Percentiles rank a stretch among this genome's conserved stretches.
Evolutionary conservation across 805 yeast genomes (phyloP).

Genomic region (Saccharomycopsis selenospora): DNA sequence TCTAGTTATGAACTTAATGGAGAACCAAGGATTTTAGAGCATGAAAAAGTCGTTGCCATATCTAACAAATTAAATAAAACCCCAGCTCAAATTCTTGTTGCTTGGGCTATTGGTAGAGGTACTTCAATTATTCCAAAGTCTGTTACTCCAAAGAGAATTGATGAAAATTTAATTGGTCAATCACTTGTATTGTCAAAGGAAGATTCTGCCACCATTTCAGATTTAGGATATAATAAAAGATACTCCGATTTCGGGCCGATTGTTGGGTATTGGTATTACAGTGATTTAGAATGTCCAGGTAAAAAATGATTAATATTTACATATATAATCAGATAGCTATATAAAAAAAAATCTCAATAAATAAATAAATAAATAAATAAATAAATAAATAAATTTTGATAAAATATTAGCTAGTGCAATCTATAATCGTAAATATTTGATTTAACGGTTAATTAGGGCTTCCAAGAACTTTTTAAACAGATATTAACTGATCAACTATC

Average conservation of each 20-base stretch:
- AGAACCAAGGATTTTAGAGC: slow-evolving; percentile 28
- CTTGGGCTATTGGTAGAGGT: slow-evolving; percentile 55
- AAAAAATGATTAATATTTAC: slow-evolving; percentile 18
- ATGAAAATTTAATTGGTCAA: slow-evolving; percentile 27
- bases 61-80: slow-evolving; percentile 34
- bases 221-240: slow-evolving; percentile 25
- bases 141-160: slow-evolving; percentile 36
- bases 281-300: slow-evolving; percentile 31
- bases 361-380: too few species aligned
- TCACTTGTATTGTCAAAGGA: slow-evolving; percentile 32
- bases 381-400: too few species aligned
- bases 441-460: too few species aligned
- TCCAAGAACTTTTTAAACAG: too few species aligned
- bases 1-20: slow-evolving; percentile 23
- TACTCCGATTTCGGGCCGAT: slow-evolving; percentile 30
- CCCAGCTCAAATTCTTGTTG: slow-evolving; percentile 46
- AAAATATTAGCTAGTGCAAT: too few species aligned
- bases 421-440: too few species aligned
- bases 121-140: slow-evolving; percentile 47
- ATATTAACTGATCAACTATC: too few species aligned
- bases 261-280: slow-evolving; percentile 30
- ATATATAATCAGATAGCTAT: too few species aligned
- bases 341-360: too few species aligned
- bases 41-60: slow-evolving; percentile 30
- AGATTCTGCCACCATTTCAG: slow-evolving; percentile 32